phyloP scores from a whole-genome alignment of 164 flowering plant genomes.

The Akebia trifoliata region DNA sequence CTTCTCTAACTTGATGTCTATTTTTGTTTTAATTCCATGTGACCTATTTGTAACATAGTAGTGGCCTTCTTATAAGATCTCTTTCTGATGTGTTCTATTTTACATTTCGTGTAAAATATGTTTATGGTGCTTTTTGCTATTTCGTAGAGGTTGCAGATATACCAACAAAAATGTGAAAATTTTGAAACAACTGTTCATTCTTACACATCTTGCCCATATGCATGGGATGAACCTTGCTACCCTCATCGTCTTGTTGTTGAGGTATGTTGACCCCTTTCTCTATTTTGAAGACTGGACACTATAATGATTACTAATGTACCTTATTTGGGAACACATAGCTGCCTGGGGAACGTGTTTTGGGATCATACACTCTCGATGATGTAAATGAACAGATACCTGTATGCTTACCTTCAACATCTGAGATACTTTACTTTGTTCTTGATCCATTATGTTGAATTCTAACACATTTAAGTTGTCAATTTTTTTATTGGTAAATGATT shows the following conservation, averaged over 20 bases:
- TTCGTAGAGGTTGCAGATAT: conserved; percentile 66
- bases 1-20: not conserved
- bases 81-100: not conserved
- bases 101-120: not conserved
- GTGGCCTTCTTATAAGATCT: not conserved
- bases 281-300: not conserved
- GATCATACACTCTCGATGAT: conserved; percentile 76
- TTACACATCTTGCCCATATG: conserved; percentile 77
- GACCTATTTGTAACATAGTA: not conserved
- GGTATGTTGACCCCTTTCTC: conserved; percentile 35
- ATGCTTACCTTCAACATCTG: conserved; percentile 51
- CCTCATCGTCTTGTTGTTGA: conserved; percentile 90
- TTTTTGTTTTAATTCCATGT: not conserved
- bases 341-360: conserved; percentile 80
- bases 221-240: conserved; percentile 98
- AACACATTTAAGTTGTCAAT: not conserved
- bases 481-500: not conserved
- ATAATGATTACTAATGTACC: conserved; percentile 1
- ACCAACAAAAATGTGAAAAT: conserved; percentile 85
- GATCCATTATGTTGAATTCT: not conserved
- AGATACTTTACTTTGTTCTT: conserved; percentile 34
- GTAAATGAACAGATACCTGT: conserved; percentile 56
- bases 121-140: conserved; percentile 11
- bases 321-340: conserved; percentile 39
- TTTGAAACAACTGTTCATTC: conserved; percentile 72